Base-by-base conservation (phyloP, 31 red algal species). In the Odonthalia washingtoniensis region DNA sequence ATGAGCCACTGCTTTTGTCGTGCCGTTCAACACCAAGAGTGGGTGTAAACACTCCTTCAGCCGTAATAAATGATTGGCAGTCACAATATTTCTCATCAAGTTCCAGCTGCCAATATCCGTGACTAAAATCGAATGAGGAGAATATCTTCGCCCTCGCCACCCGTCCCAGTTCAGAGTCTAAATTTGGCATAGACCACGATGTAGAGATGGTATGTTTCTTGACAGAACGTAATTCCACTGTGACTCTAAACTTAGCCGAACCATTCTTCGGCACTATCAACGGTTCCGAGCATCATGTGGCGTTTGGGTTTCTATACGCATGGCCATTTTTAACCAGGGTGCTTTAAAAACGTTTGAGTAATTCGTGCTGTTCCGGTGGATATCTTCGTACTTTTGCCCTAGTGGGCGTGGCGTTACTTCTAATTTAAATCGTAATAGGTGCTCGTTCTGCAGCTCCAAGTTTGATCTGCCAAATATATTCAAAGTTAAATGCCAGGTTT, bases 171-270 rank as follows among this genome's bases (percentile, higher is more conserved):
- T 70, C 66, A 33, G 9, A 30, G 16, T 70, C 66, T 26, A 70
- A 30, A 26, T 70, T 28, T 70, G 66, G n/a, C 66, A 70, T 70
- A 6, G 66, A 26, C 9, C 9, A 70, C 28, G 9, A 12, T 21
- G 9, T 6, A 6, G 5, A 18, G 27, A 70, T 12, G 12, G 66
- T 70, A 12, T 9, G 12, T 6, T 12, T 9, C 6, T 30, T 70
- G 6, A 70, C 66, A 18, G 66, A 30, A 70, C 66, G 66, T 30
- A 70, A 70, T 6, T 70, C 66, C 9, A 70, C 49, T 57, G 49
- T 57, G 21, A 57, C 9, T 14, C 49, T 9, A 21, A 57, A 57
- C 21, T 57, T 21, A 9, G 49, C 49, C 9, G 49, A 21, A 57
- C 49, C 49, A 21, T 9, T 9, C 9, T 21, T 57, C 9, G 12